A percentile compares a stretch with the other conserved stretches of the same genome.
Evolutionary conservation across 2,329 filamentous ascomycete species (phyloP).

Genomic region (Aspergillus alliaceus): DNA sequence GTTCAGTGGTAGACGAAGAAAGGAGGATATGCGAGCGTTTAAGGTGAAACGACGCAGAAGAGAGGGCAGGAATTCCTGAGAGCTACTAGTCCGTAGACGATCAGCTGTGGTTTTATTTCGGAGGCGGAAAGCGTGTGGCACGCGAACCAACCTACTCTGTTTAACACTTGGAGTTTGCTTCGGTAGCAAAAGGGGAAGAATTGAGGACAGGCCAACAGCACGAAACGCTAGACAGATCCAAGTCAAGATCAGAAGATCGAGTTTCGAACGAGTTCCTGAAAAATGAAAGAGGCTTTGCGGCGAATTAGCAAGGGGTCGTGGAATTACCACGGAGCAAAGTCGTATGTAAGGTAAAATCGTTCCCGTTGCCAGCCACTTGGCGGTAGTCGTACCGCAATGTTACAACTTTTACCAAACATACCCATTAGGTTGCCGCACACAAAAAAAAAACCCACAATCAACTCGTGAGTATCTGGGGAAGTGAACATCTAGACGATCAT

Average conservation of each 20-base stretch:
- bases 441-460: neutral
- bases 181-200: neutral
- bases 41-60: conserved; percentile 21
- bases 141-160: neutral
- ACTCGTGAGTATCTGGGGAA: too few relatives aligned
- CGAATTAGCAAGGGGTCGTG: conserved; percentile 1
- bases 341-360: neutral
- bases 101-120: neutral
- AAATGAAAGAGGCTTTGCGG: conserved; percentile 2
- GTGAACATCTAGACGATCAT: too few relatives aligned
- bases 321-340: neutral
- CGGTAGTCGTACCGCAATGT: neutral
- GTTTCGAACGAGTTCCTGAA: conserved; percentile 19
- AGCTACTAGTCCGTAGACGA: neutral
- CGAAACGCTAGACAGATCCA: conserved; percentile 27
- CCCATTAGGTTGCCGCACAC: neutral
- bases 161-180: neutral
- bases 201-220: conserved; percentile 11
- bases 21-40: conserved; percentile 24
- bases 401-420: conserved; percentile 10
- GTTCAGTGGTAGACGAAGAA: conserved; percentile 17
- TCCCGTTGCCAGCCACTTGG: neutral
- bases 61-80: conserved; percentile 8
- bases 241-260: conserved; percentile 26
- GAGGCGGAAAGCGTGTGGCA: neutral